Conservation (phyloP, 257 asterid species). For the Ballota nigra region DNA sequence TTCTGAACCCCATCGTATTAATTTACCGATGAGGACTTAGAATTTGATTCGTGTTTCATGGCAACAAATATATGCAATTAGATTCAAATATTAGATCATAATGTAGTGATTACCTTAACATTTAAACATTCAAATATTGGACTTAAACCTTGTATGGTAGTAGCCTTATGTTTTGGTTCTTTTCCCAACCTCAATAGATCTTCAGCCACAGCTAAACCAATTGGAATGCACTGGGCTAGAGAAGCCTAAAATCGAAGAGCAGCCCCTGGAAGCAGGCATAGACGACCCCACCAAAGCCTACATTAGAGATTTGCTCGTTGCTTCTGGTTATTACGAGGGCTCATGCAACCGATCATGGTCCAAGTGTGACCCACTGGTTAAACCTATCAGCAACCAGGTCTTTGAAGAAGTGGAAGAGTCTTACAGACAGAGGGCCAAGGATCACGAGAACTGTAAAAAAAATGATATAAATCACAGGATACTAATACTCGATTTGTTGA, state of each 20-base stretch:
- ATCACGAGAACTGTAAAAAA: conserved; percentile 40
- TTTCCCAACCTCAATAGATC: conserved; percentile 46
- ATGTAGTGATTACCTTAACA: neutral
- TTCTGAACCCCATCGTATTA: neutral
- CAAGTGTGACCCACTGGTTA: conserved; percentile 72
- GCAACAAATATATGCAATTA: neutral
- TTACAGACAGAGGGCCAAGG: conserved; percentile 41
- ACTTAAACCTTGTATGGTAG: neutral
- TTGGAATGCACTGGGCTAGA: conserved; percentile 47
- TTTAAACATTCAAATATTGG: neutral
- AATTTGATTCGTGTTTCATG: conserved; percentile 2
- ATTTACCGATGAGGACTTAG: neutral
- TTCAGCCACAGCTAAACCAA: conserved; percentile 64
- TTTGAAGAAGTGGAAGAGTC: conserved; percentile 78
- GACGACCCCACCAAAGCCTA: conserved; percentile 73
- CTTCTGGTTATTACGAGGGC: conserved; percentile 72
- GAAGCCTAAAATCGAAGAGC: conserved; percentile 45
- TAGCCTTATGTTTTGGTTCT: conserved; percentile 15
- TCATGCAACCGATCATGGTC: conserved; percentile 47
- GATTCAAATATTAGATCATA: neutral
- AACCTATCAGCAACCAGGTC: conserved; percentile 65
- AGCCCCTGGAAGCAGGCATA: conserved; percentile 21
- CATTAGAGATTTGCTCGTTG: conserved; percentile 76
- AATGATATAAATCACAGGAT: conserved; percentile 48
- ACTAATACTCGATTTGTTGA: conserved; percentile 57